These are phyloP conservation scores for Pseudogymnoascus destructans DNA, from an alignment of 2,329 filamentous ascomycete genomes.

Conservation along the genomic window DNA sequence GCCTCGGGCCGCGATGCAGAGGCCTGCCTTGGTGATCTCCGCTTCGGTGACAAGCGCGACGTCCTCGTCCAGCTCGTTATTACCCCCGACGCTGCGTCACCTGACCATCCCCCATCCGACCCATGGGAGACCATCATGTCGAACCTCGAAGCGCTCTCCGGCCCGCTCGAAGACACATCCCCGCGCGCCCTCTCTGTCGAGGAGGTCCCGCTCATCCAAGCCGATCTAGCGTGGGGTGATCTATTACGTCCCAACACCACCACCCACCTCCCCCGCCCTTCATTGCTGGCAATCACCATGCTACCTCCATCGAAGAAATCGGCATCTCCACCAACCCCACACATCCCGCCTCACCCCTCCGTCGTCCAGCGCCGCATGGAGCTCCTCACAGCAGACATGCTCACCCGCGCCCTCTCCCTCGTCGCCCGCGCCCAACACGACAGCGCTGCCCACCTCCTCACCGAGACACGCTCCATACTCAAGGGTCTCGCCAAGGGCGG, in stretches of 20 bases:
- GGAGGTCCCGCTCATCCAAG: constrained; percentile 88
- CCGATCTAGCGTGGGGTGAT: constrained; percentile 86
- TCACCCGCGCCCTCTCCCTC: constrained; percentile 79
- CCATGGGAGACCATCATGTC: constrained; percentile 97
- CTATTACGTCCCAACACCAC: constrained; percentile 79
- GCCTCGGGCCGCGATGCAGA: constrained; percentile 91
- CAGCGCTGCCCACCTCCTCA: constrained; percentile 78
- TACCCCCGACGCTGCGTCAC: constrained; percentile 64
- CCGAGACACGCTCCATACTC: constrained; percentile 86
- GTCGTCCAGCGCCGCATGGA: constrained; percentile 98
- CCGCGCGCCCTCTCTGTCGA: constrained; percentile 76
- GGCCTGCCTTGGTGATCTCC: constrained; percentile 77
- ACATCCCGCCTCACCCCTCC: constrained; percentile 87
- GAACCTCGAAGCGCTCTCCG: constrained; percentile 82
- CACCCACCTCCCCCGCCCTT: constrained; percentile 77
- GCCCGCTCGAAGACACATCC: constrained; percentile 68
- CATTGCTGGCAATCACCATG: constrained; percentile 90
- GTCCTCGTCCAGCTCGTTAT: constrained; percentile 91
- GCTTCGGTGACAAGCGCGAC: constrained; percentile 90
- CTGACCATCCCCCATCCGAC: constrained; percentile 78
- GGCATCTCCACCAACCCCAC: constrained; percentile 53
- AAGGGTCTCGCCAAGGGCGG: constrained; percentile 94
- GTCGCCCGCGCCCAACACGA: constrained; percentile 89
- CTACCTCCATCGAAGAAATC: constrained; percentile 57
- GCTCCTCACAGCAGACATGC: constrained; percentile 92